Conservation (phyloP, 306 rosid species). For the Trifolium pratense region DNA sequence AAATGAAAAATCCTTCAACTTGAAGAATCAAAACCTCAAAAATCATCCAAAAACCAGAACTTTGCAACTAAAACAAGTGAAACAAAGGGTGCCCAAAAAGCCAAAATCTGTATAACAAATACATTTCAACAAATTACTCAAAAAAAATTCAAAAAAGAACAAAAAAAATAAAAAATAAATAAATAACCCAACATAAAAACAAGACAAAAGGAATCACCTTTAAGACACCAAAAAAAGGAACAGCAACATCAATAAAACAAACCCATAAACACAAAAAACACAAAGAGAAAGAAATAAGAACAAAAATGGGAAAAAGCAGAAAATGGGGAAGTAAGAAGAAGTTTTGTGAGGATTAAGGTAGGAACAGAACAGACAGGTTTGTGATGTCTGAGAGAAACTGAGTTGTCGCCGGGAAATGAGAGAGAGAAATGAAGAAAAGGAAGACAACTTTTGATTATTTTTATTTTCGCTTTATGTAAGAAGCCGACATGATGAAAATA, state of each 20-base stretch:
- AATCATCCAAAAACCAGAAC: conserved; percentile 39
- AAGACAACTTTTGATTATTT: conserved; percentile 57
- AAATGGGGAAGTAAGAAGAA: conserved; percentile 26
- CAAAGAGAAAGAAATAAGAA: neutral
- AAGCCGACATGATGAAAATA: conserved; percentile 76
- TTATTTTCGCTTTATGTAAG: conserved; percentile 51
- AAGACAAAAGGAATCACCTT: conserved; percentile 38
- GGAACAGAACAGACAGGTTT: conserved; percentile 25
- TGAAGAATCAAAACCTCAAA: neutral
- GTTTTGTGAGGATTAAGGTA: conserved; percentile 49
- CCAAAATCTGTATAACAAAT: conserved; percentile 37
- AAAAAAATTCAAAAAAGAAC: conserved; percentile 15
- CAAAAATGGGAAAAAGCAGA: conserved; percentile 43
- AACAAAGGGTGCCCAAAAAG: conserved; percentile 32
- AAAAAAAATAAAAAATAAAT: neutral
- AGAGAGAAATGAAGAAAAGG: conserved; percentile 57
- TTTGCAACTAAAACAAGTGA: conserved; percentile 35
- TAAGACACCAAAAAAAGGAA: conserved; percentile 16
- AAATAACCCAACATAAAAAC: conserved; percentile 25
- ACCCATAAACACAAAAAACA: neutral
- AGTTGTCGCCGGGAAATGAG: conserved; percentile 87
- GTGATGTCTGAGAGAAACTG: conserved; percentile 61
- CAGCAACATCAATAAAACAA: neutral
- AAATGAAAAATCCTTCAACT: conserved; percentile 1
- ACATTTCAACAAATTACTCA: conserved; percentile 39